Conservation (phyloP, 208 protist species). For the Porcisia deanei region DNA sequence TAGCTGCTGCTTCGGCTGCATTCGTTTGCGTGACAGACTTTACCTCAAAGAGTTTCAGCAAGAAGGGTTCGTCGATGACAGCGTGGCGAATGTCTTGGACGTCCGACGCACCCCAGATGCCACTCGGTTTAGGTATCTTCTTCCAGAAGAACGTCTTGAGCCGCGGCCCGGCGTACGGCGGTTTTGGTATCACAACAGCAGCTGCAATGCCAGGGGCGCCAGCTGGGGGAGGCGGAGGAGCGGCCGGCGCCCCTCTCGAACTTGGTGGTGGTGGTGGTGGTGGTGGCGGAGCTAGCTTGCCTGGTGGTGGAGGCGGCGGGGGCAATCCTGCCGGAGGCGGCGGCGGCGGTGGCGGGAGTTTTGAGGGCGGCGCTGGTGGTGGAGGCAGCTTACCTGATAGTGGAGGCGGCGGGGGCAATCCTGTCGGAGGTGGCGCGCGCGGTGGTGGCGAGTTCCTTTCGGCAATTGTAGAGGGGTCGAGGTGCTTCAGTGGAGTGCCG, state of each 20-base stretch:
- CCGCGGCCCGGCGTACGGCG: conserved; percentile 44
- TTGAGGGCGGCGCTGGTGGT: conserved; percentile 32
- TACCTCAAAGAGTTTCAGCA: conserved; percentile 61
- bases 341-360: conserved; percentile 7
- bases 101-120: conserved; percentile 58
- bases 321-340: conserved; percentile 20
- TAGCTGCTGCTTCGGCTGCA: conserved; percentile 12
- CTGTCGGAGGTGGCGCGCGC: conserved; percentile 21
- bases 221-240: conserved; percentile 19
- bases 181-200: conserved; percentile 17
- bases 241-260: conserved; percentile 20
- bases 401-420: conserved; percentile 15
- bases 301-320: conserved; percentile 23
- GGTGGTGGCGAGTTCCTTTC: conserved; percentile 28
- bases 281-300: conserved; percentile 24
- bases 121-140: conserved; percentile 55
- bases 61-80: conserved; percentile 62
- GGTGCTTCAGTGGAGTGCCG: conserved; percentile 15
- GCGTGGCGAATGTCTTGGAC: conserved; percentile 15
- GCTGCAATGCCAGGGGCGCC: conserved; percentile 13
- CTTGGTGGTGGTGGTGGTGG: conserved; percentile 25
- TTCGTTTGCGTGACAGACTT: conserved; percentile 21
- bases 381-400: conserved; percentile 25
- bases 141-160: conserved; percentile 88
- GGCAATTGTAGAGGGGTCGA: conserved; percentile 5